Evolutionary conservation across 345 rosid species (phyloP), one percentile per base, ranked within the genome.

Genomic region (Eucalyptus caleyi): DNA sequence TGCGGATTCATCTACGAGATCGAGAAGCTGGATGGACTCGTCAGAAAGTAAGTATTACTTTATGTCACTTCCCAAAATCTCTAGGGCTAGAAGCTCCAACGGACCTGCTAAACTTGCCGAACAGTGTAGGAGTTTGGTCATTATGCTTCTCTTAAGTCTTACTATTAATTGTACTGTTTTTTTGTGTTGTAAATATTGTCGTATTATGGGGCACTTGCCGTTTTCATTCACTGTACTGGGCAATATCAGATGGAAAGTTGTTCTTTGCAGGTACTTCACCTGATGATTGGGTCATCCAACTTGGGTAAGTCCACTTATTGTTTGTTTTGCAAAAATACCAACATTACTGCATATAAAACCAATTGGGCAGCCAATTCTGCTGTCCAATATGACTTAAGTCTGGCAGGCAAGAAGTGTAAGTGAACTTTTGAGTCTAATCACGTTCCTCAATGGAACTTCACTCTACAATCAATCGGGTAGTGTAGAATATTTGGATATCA

Each of bases 21-120:
- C 92, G 86, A 87, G 94, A 89, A 90, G 91, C 83, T 89, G 95
- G 96, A 86, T 96, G 96, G 97, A 96, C 96, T 3, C 94, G 96
- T 88, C 96, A 96, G 91, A 94, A 95, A 90, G 97, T 95, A 92
- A 91, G 92, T 42, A 34, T 16, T 44, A 45, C 14, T 34, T 50
- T 62, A 44, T 16, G 26, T 32, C 40, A n/a, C 83, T 37, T 37
- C 82, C 47, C 47, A 37, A 11, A 5, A 10, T 72, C 14, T 72
- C 83, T 72, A 72, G 27, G 83, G 45, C 82, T 37, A 72, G 82
- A 72, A 72, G 83, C 83, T 72, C 83, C 83, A 37, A 2, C 6
- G 15, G 54, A 88, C 62, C 65, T 81, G 86, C 53, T 50, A 50
- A 37, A 42, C 89, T 72, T 88, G 89, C 47, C 2, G 42, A 72